phyloP scores from a whole-genome alignment of 2,329 filamentous ascomycete species.

The Pseudocercospora fijiensis region DNA sequence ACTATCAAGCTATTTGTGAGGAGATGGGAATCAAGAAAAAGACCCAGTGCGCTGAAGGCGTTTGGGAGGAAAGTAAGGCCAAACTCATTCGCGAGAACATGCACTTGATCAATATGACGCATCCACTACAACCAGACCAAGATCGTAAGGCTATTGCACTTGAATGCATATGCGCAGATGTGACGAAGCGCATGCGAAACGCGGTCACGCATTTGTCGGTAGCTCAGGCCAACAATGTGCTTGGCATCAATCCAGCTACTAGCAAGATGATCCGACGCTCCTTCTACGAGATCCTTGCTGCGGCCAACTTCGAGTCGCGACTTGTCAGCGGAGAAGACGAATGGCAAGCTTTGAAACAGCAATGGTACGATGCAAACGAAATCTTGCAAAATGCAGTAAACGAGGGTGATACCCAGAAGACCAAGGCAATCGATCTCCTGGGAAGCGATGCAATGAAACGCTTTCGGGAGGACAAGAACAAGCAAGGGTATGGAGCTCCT shows the following conservation, averaged over 20 bases:
- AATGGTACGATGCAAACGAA: constrained; percentile 55
- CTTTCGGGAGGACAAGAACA: constrained; percentile 64
- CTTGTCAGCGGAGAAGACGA: constrained; percentile 68
- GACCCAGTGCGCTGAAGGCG: constrained; percentile 68
- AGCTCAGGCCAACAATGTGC: constrained; percentile 69
- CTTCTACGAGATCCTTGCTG: constrained; percentile 65
- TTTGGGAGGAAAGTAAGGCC: constrained; percentile 71
- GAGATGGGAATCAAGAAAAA: constrained; percentile 70
- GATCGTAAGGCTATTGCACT: constrained; percentile 67
- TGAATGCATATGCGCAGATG: constrained; percentile 76
- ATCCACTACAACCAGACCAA: constrained; percentile 55
- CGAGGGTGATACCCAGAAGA: constrained; percentile 46
- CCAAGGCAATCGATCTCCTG: constrained; percentile 67
- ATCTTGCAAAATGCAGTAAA: constrained; percentile 26
- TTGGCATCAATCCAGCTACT: constrained; percentile 68
- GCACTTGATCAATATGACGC: constrained; percentile 63
- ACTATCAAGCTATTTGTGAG: constrained; percentile 69
- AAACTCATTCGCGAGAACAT: constrained; percentile 63
- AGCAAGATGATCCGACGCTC: constrained; percentile 64
- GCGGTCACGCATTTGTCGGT: constrained; percentile 67
- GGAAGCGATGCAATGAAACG: constrained; percentile 77
- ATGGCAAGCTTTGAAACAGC: constrained; percentile 68
- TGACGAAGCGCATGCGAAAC: constrained; percentile 74
- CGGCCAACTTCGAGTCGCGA: constrained; percentile 69
- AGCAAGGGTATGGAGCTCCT: constrained; percentile 32